Percentiles rank a stretch among this genome's conserved stretches.
phyloP scores from a whole-genome alignment of 306 rosid species.

The Hippophae rhamnoides region DNA sequence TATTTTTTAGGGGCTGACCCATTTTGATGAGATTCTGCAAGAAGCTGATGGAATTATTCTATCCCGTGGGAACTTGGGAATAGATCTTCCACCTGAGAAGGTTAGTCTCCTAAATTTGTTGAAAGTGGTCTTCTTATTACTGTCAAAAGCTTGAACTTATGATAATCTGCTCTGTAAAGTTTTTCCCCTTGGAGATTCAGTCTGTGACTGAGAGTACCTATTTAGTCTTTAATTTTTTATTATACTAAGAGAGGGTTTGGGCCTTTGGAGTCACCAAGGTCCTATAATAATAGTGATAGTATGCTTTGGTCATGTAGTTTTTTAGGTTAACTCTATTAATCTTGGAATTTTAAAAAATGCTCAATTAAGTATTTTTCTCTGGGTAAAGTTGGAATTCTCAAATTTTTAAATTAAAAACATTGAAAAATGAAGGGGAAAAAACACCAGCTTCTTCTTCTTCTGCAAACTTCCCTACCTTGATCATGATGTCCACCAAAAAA shows the following conservation, averaged over 20 bases:
- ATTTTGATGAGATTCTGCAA: conserved; percentile 43
- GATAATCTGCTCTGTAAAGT: background rate
- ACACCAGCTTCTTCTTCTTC: no score
- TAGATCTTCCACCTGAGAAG: conserved; percentile 52
- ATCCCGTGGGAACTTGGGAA: conserved; percentile 53
- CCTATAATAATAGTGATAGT: no score
- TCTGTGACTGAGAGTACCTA: background rate
- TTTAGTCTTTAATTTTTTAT: background rate
- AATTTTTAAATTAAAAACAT: no score
- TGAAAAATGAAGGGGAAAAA: no score
- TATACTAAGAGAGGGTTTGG: background rate
- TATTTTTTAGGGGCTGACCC: conserved; percentile 35
- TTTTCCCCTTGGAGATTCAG: background rate
- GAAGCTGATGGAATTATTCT: conserved; percentile 51
- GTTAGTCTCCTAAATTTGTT: conserved; percentile 13
- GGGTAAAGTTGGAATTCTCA: no score
- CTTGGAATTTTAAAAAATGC: no score
- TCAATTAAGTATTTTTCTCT: no score
- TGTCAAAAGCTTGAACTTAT: background rate
- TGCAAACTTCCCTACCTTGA: no score
- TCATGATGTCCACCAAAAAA: no score
- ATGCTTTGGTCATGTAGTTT: no score
- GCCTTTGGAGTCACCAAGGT: no score
- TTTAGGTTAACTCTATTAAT: no score
- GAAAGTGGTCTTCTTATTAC: background rate